Evolutionary conservation across 164 flowering plant genomes (phyloP).

Genomic region (Aristolochia fimbriata): DNA sequence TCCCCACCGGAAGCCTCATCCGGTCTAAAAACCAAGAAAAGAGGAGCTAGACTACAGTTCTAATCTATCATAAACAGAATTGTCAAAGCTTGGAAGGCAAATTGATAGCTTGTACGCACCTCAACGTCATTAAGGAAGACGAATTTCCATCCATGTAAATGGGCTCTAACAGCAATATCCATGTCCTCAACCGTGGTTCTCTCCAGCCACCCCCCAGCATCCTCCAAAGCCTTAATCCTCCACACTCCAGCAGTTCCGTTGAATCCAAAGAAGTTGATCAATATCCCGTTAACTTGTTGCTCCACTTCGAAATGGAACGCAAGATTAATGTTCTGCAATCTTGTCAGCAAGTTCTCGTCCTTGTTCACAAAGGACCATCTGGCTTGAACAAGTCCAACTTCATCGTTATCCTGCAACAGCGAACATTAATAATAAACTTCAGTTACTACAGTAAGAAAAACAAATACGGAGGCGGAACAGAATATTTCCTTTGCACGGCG

Average conservation of each 20-base stretch:
- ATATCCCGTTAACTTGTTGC: conserved; percentile 95
- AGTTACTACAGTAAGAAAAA: background rate
- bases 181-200: conserved; percentile 98
- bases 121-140: conserved; percentile 90
- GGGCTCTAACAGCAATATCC: conserved; percentile 97
- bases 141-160: conserved; percentile 92
- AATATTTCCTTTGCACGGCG: background rate
- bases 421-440: too few relatives aligned
- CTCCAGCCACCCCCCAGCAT: conserved; percentile 97
- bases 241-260: conserved; percentile 99
- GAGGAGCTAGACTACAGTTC: too few relatives aligned
- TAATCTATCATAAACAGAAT: too few relatives aligned
- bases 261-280: conserved; percentile 90
- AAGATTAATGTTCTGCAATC: conserved; percentile 81
- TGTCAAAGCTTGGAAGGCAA: background rate
- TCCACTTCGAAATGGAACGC: conserved; percentile 95
- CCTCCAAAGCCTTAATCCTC: conserved; percentile 95
- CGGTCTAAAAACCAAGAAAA: too few relatives aligned
- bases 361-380: conserved; percentile 99
- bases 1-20: too few relatives aligned
- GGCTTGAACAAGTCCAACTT: conserved; percentile 90
- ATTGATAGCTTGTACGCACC: conserved; percentile 29
- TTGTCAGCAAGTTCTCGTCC: conserved; percentile 84
- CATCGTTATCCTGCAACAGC: conserved; percentile 63
- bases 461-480: background rate